Base-by-base conservation (phyloP, 2,329 filamentous ascomycete genomes). In the Eutypella sp. region DNA sequence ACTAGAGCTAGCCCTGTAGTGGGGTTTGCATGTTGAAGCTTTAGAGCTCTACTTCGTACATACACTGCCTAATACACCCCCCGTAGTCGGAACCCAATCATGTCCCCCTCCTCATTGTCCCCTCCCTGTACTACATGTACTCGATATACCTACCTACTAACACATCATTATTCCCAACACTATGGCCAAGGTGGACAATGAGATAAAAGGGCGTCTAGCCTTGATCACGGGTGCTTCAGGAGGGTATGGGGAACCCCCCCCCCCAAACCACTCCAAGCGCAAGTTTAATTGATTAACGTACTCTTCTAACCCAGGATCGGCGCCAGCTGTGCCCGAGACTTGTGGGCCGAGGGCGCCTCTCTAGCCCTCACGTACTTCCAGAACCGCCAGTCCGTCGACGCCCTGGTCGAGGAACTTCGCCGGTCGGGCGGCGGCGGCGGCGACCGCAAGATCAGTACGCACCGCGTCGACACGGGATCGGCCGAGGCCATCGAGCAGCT, bases 381-480 rank as follows among this genome's bases (percentile, higher is more conserved):
- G 39, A 62, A 64, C 42, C 51, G 49, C 20, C 47, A 59, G 42
- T 51, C 57, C 16, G 53, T 64, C 7, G 56, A 62, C 27, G 52
- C 55, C 13, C 50, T 67, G 27, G 54, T 48, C 6, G 45, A 51
- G 34, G 61, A 64, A 41, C 56, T 64, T 5, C 43, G 49, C n/a
- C 49, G 46, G 20, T 49, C 49, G 9, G 46, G 41, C 20, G 58
- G 52, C 25, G 62, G 73, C 25, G 61, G 59, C 25, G 62, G 73
- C 25, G 61, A 59, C 24, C 50, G 55, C 34, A 59, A 48, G 22
- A 71, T 84, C 47, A 76, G 75, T 1, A 66, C 69, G 4, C 79
- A 85, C 62, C 67, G 77, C 55, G 75, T 79, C 15, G 79, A 86
- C 55, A 74, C 84, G 47, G 71, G 70, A 15, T 72, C 71, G 7